Evolutionary conservation across 208 protist species (phyloP).

Genomic region (Trypanosoma avium): DNA sequence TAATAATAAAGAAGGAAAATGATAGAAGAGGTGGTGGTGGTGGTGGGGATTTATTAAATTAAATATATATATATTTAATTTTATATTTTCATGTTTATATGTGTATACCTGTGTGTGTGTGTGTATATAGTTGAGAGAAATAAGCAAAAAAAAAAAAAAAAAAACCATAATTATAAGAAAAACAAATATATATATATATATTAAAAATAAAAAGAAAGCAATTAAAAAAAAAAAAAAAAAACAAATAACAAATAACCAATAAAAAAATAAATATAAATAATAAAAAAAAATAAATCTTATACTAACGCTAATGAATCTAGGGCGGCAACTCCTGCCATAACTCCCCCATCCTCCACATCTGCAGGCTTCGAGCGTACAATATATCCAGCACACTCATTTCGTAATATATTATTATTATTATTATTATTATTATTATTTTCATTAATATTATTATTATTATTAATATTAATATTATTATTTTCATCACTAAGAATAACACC

Average conservation of each 20-base stretch:
- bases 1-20: no score
- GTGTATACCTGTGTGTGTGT: neutral
- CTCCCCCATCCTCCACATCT: conserved; percentile 90
- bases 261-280: neutral
- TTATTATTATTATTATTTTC: neutral
- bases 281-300: conserved; percentile 1
- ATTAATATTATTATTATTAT: neutral
- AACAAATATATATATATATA: conserved; percentile 14
- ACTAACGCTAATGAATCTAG: conserved; percentile 76
- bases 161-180: conserved; percentile 17
- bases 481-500: conserved; percentile 65
- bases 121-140: neutral
- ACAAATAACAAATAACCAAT: neutral
- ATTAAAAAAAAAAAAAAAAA: neutral
- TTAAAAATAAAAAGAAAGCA: neutral
- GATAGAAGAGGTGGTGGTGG: neutral
- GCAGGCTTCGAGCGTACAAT: conserved; percentile 92
- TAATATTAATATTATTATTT: neutral
- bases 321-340: conserved; percentile 92
- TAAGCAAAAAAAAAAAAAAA: conserved; percentile 17
- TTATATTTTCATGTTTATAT: neutral
- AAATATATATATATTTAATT: neutral
- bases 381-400: conserved; percentile 81
- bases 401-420: conserved; percentile 10
- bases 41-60: neutral